phyloP scores from a whole-genome alignment of 2,329 filamentous ascomycete species.

The Hypoxylon sp. region DNA sequence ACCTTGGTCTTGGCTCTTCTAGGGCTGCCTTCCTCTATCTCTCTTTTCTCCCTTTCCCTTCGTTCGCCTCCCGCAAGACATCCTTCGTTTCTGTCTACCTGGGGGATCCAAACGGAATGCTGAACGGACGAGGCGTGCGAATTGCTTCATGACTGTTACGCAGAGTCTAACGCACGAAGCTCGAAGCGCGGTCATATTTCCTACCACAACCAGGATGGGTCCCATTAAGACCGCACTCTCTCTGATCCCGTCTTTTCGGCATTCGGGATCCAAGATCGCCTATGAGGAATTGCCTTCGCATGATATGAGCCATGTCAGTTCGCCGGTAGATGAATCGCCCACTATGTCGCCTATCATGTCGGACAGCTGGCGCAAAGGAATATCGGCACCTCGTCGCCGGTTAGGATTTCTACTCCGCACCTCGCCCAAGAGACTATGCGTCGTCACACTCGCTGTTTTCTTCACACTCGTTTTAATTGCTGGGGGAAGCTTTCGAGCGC shows the following conservation, averaged over 20 bases:
- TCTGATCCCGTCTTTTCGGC: slow-evolving; percentile 36
- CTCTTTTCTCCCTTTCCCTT: neutral
- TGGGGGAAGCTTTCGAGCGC: slow-evolving; percentile 39
- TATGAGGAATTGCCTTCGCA: slow-evolving; percentile 45
- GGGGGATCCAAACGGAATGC: slow-evolving; percentile 27
- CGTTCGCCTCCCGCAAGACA: neutral
- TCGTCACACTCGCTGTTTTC: slow-evolving; percentile 38
- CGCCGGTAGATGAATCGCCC: slow-evolving; percentile 32
- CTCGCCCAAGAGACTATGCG: slow-evolving; percentile 43
- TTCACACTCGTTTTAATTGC: slow-evolving; percentile 40
- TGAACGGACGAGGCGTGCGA: slow-evolving; percentile 25
- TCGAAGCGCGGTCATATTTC: slow-evolving; percentile 11
- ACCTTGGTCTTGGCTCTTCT: slow-evolving; percentile 31
- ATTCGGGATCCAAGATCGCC: slow-evolving; percentile 32
- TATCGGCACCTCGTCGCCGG: slow-evolving; percentile 34
- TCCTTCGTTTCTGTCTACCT: slow-evolving; percentile 4
- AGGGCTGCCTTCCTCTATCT: slow-evolving; percentile 10
- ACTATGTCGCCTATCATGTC: slow-evolving; percentile 41
- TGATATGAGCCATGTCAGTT: slow-evolving; percentile 41
- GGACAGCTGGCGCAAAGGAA: slow-evolving; percentile 37
- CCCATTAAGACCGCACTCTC: slow-evolving; percentile 40
- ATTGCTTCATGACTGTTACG: slow-evolving; percentile 21
- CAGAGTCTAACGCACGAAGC: slow-evolving; percentile 25
- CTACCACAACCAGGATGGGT: slow-evolving; percentile 31
- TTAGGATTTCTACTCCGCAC: slow-evolving; percentile 40